Evolutionary conservation across 176 grass and related monocot genomes (phyloP).

Genomic region (Chrysopogon serrulatus): DNA sequence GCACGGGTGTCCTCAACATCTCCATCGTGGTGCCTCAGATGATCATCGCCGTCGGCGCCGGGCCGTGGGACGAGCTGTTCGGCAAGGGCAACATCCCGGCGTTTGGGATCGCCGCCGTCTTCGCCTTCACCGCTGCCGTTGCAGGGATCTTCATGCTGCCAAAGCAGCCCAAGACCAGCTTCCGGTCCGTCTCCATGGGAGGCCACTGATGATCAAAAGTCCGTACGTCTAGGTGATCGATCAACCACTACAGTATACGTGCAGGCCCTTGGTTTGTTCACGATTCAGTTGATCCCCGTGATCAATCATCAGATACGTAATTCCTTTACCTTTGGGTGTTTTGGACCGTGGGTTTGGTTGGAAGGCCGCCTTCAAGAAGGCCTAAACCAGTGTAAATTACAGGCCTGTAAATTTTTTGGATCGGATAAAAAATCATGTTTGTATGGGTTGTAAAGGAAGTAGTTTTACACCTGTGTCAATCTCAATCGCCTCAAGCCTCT

Average conservation of each 20-base stretch:
- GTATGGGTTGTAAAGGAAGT: neutral
- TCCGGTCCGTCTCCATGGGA: constrained; percentile 46
- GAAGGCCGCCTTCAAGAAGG: neutral
- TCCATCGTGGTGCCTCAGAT: constrained; percentile 81
- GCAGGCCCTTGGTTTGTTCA: too few relatives aligned
- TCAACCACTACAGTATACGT: too few relatives aligned
- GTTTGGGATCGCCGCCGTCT: constrained; percentile 58
- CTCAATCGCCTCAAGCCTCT: too few relatives aligned
- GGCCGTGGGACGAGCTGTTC: constrained; percentile 77
- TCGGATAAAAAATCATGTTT: neutral
- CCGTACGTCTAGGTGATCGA: neutral
- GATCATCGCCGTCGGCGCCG: constrained; percentile 54
- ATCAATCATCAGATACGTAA: neutral
- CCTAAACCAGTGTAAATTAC: neutral
- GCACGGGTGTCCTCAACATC: constrained; percentile 79
- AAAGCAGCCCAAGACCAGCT: constrained; percentile 46
- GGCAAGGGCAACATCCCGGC: constrained; percentile 76
- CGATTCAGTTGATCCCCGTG: neutral
- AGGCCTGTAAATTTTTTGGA: neutral
- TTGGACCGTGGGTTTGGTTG: neutral
- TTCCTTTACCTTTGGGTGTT: neutral
- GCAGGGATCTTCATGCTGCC: constrained; percentile 58
- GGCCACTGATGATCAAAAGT: constrained; percentile 33
- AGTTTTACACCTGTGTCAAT: too few relatives aligned
- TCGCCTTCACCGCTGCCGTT: constrained; percentile 38